Percentiles rank a stretch among this genome's conserved stretches.
phyloP scores from a whole-genome alignment of 306 rosid species.

The Malus domestica region ASM211411v1 NC_041791.1:19603001-19603500 shows the following conservation, averaged over 20 bases:
- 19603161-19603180: too few relatives aligned
- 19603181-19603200: not conserved
- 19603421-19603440: too few relatives aligned
- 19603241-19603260: constrained; percentile 35
- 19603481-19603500: too few relatives aligned
- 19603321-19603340: not conserved
- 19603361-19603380: not conserved
- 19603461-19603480: too few relatives aligned
- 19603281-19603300: constrained; percentile 47
- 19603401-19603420: too few relatives aligned
- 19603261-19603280: constrained; percentile 30
- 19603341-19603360: not conserved
- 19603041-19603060: not conserved
- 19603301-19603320: not conserved
- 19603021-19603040: too few relatives aligned
- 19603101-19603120: not conserved
- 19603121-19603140: too few relatives aligned
- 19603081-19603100: not conserved
- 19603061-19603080: constrained; percentile 14
- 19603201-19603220: not conserved
- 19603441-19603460: too few relatives aligned
- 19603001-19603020: not conserved
- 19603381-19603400: not conserved
- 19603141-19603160: too few relatives aligned
- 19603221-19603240: constrained; percentile 48